These are phyloP conservation scores for Botrytis fabae DNA, from an alignment of 2,329 filamentous ascomycete genomes.

Conservation along the genomic window DNA sequence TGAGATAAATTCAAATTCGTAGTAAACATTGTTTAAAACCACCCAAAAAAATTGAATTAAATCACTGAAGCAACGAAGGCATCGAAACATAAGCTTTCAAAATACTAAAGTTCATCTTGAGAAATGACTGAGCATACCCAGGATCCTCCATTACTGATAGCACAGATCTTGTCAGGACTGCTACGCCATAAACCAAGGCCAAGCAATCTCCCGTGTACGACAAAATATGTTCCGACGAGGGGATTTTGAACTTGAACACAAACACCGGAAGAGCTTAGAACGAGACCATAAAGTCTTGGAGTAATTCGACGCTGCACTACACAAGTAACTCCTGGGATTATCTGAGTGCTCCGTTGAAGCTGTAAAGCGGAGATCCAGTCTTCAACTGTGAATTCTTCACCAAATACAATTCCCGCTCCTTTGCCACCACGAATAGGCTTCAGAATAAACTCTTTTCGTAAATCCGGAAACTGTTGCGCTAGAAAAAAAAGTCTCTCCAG, in stretches of 20 bases:
- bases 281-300: not conserved
- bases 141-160: not conserved
- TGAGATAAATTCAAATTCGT: not conserved
- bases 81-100: not conserved
- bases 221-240: conserved; percentile 8
- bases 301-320: not conserved
- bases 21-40: not conserved
- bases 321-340: not conserved
- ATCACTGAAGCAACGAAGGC: not conserved
- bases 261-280: not conserved
- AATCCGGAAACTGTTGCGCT: not conserved
- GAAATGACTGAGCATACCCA: conserved; percentile 1
- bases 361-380: not conserved
- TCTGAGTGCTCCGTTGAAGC: not conserved
- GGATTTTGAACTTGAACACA: conserved; percentile 8
- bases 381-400: not conserved
- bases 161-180: conserved; percentile 11
- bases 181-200: conserved; percentile 1
- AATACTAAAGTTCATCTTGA: not conserved
- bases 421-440: conserved; percentile 13
- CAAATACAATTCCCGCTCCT: conserved; percentile 11
- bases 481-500: not conserved
- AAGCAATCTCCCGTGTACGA: conserved; percentile 6
- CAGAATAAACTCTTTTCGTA: not conserved
- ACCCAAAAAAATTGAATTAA: not conserved